Percentiles rank a stretch among this genome's conserved stretches.
phyloP scores from a whole-genome alignment of 2,329 filamentous ascomycete species.

The Fusarium torulosum region DNA sequence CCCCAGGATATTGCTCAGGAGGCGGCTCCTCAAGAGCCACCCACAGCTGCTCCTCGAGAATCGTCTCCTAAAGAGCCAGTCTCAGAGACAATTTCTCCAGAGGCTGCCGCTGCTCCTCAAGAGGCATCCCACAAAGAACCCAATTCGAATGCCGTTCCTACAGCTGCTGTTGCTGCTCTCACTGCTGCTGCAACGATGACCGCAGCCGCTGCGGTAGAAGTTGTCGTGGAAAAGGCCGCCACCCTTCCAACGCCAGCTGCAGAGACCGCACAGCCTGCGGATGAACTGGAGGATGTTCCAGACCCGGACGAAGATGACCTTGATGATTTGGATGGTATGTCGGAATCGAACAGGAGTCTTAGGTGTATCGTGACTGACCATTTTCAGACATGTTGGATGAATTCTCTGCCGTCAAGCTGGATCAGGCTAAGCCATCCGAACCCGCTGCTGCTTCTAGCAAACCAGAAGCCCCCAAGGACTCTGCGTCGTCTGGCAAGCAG shows the following conservation, averaged over 20 bases:
- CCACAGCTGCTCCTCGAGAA: neutral
- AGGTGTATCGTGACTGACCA: constrained; percentile 17
- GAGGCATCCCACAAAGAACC: neutral
- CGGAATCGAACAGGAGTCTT: neutral
- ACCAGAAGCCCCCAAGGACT: constrained; percentile 53
- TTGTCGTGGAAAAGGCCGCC: constrained; percentile 19
- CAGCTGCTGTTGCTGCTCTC: constrained; percentile 17
- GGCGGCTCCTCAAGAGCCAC: no score
- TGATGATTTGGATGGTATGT: constrained; percentile 86
- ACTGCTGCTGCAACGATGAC: constrained; percentile 25
- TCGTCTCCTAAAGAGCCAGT: neutral
- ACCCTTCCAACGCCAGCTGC: constrained; percentile 4
- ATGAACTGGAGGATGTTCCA: constrained; percentile 69
- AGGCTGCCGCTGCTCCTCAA: neutral
- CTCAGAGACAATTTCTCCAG: neutral
- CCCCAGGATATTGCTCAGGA: neutral
- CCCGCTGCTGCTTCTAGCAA: constrained; percentile 48
- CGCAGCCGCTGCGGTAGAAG: constrained; percentile 26
- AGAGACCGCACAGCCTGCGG: constrained; percentile 7
- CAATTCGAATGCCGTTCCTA: neutral
- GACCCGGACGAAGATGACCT: constrained; percentile 94
- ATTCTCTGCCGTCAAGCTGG: constrained; percentile 76
- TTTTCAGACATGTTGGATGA: constrained; percentile 87
- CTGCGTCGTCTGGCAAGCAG: constrained; percentile 42
- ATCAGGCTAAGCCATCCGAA: constrained; percentile 46